Base-by-base conservation (phyloP, 108 stramenopile genomes). In the Nitzschia putrida region DNA sequence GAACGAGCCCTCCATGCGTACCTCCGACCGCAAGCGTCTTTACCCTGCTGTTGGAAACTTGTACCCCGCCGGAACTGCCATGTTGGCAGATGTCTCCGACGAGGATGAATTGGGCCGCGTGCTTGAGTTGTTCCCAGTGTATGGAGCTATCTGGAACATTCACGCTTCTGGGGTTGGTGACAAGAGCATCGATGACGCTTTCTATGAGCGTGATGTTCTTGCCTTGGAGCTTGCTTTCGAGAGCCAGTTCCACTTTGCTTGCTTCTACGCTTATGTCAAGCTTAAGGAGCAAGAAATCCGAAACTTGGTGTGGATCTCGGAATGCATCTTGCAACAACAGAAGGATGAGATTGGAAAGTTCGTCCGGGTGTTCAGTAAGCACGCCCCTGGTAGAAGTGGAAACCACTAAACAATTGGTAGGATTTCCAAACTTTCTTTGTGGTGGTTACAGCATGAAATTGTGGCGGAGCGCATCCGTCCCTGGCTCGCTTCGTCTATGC, bases 241-340 rank as follows among this genome's bases (percentile, higher is more conserved):
- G 79, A 92, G 96, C 25, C 99, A 99, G 82, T 93, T 99, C 80
- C 98, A 99, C 78, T 99, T 91, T 71, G 99, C 82, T 3, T 77
- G 84, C 52, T 98, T 98, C 76, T 99, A 99, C 74, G 97, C 99
- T 18, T 98, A 98, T 80, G 96, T 98, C 25, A 98, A 98, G 86
- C 96, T 99, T 61, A 99, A 99, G 95, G 97, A 98, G 80, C 98
- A 98, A 83, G 98, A 99, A 79, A 97, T 98, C 66, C 93, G 97
- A 57, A 99, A 99, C 83, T 82, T 99, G 76, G 99, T 98, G 20
- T 99, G 99, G 99, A 96, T 99, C 69, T 84, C 90, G 24, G 98
- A 99, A 72, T 99, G 98, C 81, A 97, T 99, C 71, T 81, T 98
- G 40, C 98, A 99, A 85, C 90, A 92, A 51, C 96, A 97, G 80